A percentile compares a stretch with the other conserved stretches of the same genome.
phyloP scores from a whole-genome alignment of 129 eudicot genomes.

The Chrysanthemum lavandulifolium region DNA sequence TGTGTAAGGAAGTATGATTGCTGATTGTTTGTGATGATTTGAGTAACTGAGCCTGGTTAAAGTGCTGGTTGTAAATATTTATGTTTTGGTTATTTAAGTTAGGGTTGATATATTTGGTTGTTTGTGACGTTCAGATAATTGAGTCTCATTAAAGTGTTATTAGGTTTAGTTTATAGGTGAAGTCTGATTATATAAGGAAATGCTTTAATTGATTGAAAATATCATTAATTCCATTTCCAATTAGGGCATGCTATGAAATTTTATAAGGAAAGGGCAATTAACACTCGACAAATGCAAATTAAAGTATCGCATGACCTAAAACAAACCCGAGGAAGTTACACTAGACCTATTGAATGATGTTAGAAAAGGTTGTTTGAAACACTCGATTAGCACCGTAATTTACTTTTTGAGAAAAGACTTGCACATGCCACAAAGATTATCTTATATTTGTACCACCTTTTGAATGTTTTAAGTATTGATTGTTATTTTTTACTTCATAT shows the following conservation, averaged over 20 bases:
- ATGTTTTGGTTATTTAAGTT: too few relatives aligned
- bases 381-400: not conserved
- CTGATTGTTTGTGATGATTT: too few relatives aligned
- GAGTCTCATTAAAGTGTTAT: too few relatives aligned
- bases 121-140: not conserved
- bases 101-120: too few relatives aligned
- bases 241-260: slow-evolving; percentile 1
- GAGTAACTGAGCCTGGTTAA: too few relatives aligned
- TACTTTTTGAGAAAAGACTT: not conserved
- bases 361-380: too few relatives aligned
- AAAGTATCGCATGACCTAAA: not conserved
- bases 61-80: too few relatives aligned
- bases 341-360: too few relatives aligned
- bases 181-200: slow-evolving; percentile 10
- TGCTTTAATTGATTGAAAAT: not conserved
- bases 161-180: slow-evolving; percentile 1
- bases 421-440: not conserved
- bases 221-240: not conserved
- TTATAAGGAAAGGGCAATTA: slow-evolving; percentile 14
- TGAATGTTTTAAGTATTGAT: not conserved
- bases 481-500: slow-evolving; percentile 2
- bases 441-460: slow-evolving; percentile 1
- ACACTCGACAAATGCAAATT: not conserved
- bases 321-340: too few relatives aligned
- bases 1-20: too few relatives aligned